Conservation (phyloP, 2,329 filamentous ascomycete genomes). For the Setomelanomma holmii region DNA sequence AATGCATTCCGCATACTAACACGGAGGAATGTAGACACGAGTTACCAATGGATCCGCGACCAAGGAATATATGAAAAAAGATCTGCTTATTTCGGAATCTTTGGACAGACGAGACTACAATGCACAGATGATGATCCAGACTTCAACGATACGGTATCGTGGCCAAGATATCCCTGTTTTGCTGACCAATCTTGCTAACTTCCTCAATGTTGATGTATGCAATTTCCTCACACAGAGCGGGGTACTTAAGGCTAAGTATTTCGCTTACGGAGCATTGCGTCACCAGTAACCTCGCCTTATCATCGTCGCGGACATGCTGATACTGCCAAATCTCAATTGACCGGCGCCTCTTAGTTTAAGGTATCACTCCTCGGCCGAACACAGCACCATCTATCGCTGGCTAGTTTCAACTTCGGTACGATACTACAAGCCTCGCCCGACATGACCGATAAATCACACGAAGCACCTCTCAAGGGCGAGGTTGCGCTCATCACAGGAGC, state of each 20-base stretch:
- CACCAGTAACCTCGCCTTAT: too few species aligned
- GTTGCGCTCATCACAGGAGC: conserved; percentile 53
- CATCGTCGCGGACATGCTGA: too few species aligned
- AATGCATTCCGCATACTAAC: too few species aligned
- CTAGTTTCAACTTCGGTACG: too few species aligned
- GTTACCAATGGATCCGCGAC: too few species aligned
- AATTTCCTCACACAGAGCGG: background rate
- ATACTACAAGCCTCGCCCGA: background rate
- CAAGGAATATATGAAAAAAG: too few species aligned
- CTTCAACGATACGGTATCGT: background rate
- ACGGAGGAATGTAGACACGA: too few species aligned
- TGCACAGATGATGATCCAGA: background rate
- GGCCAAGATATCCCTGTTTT: background rate
- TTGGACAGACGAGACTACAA: background rate
- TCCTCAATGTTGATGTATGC: background rate
- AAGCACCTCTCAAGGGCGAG: conserved; percentile 18
- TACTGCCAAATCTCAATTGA: too few species aligned
- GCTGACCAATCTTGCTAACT: background rate
- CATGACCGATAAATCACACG: conserved; percentile 1
- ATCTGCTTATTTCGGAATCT: too few species aligned
- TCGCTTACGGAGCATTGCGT: background rate
- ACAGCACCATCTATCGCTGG: too few species aligned
- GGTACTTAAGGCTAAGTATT: background rate
- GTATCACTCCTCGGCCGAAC: too few species aligned
- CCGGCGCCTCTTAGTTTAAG: too few species aligned